Conservation (phyloP, 495 filamentous ascomycete genomes). For the Tuber calosporum region DNA sequence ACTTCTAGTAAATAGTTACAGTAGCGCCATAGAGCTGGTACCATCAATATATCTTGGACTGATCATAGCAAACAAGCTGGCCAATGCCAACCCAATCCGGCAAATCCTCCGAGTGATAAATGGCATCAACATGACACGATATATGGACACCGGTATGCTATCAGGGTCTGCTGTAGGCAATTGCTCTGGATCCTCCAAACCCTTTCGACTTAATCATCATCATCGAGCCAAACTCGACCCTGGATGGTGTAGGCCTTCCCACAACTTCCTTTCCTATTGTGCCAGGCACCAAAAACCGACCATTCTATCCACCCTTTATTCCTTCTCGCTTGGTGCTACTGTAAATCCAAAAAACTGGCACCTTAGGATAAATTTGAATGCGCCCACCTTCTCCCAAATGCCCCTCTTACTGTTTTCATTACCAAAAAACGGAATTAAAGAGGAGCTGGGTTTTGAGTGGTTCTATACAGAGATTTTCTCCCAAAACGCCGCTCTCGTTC, state of each 20-base stretch:
- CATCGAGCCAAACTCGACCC: background rate
- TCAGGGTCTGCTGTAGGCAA: background rate
- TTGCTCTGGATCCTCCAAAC: background rate
- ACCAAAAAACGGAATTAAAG: background rate
- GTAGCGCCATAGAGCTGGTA: background rate
- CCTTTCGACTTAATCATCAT: background rate
- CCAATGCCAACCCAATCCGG: background rate
- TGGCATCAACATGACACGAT: background rate
- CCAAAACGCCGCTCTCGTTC: background rate
- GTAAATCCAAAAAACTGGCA: too few relatives aligned
- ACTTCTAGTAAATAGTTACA: background rate
- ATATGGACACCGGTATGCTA: background rate
- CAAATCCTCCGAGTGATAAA: background rate
- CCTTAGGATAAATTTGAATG: background rate
- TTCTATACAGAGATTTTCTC: too few relatives aligned
- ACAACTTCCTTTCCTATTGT: background rate
- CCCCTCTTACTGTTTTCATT: background rate
- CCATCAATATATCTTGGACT: background rate
- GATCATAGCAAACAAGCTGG: background rate
- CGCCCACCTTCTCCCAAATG: background rate
- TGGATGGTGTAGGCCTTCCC: background rate
- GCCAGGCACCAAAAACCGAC: background rate
- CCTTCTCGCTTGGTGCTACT: background rate
- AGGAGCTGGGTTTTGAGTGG: too few relatives aligned
- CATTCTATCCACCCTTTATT: background rate